A percentile compares a stretch with the other conserved stretches of the same genome.
phyloP scores from a whole-genome alignment of 495 filamentous ascomycete genomes.

The Talaromyces proteolyticus region DNA sequence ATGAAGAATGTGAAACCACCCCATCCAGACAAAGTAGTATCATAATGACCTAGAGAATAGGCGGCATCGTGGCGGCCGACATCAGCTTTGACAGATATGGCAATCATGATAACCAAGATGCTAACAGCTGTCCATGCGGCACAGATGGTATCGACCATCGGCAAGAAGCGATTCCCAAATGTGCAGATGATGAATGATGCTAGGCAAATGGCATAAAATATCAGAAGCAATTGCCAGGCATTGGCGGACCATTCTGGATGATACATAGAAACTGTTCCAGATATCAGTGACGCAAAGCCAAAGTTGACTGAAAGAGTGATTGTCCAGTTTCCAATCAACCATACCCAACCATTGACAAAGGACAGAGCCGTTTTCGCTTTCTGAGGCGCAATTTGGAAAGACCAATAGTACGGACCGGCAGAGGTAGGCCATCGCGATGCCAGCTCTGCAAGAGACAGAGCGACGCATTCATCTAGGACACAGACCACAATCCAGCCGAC shows the following conservation, averaged over 20 bases:
- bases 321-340: slow-evolving; percentile 63
- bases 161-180: slow-evolving; percentile 50
- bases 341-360: slow-evolving; percentile 64
- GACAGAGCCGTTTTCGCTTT: slow-evolving; percentile 37
- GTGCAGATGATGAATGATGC: slow-evolving; percentile 48
- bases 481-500: slow-evolving; percentile 36
- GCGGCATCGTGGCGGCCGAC: slow-evolving; percentile 34
- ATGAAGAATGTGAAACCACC: slow-evolving; percentile 44
- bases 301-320: slow-evolving; percentile 67
- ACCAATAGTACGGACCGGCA: slow-evolving; percentile 47
- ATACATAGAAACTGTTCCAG: slow-evolving; percentile 51
- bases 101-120: slow-evolving; percentile 34
- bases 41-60: slow-evolving; percentile 41
- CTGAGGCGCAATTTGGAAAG: slow-evolving; percentile 27
- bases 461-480: slow-evolving; percentile 31
- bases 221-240: slow-evolving; percentile 53
- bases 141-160: slow-evolving; percentile 44
- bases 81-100: slow-evolving; percentile 33
- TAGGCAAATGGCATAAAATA: slow-evolving; percentile 53
- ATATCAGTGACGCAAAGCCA: slow-evolving; percentile 54
- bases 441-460: slow-evolving; percentile 39
- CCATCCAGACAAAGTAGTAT: slow-evolving; percentile 43
- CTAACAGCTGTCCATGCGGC: slow-evolving; percentile 33
- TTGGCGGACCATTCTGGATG: slow-evolving; percentile 47
- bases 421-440: slow-evolving; percentile 45